phyloP scores from a whole-genome alignment of 2,329 filamentous ascomycete species.

The Fonsecaea monophora region DNA sequence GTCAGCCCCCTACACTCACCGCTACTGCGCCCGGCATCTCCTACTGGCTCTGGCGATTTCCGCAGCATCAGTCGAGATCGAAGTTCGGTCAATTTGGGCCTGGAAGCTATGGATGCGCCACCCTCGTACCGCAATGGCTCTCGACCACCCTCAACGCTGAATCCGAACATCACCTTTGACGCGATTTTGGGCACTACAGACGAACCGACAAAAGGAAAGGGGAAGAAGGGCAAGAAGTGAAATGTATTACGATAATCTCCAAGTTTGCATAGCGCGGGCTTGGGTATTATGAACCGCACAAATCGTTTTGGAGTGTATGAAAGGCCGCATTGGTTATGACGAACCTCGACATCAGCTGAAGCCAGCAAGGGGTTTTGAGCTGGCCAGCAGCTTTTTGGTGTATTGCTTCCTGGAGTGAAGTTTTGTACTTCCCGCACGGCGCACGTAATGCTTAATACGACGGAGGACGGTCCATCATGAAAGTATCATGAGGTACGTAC shows the following conservation, averaged over 20 bases:
- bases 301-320: not conserved
- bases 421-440: not conserved
- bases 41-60: constrained; percentile 43
- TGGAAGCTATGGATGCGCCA: constrained; percentile 54
- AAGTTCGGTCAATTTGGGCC: constrained; percentile 52
- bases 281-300: not conserved
- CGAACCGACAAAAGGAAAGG: constrained; percentile 46
- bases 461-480: not conserved
- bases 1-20: constrained; percentile 42
- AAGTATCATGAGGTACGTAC: too few relatives aligned
- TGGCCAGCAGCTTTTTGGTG: not conserved
- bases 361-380: not conserved
- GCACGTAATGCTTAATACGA: not conserved
- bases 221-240: constrained; percentile 40
- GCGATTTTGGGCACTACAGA: constrained; percentile 52
- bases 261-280: constrained; percentile 2
- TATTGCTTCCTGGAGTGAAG: not conserved
- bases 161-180: constrained; percentile 58
- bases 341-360: not conserved
- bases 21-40: constrained; percentile 46
- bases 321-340: not conserved
- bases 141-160: constrained; percentile 50
- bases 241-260: not conserved
- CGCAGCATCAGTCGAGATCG: constrained; percentile 46
- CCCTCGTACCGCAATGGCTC: constrained; percentile 46